Conservation (phyloP, 1,284 basidiomycete species). For the Pseudozyma flocculosa region DNA sequence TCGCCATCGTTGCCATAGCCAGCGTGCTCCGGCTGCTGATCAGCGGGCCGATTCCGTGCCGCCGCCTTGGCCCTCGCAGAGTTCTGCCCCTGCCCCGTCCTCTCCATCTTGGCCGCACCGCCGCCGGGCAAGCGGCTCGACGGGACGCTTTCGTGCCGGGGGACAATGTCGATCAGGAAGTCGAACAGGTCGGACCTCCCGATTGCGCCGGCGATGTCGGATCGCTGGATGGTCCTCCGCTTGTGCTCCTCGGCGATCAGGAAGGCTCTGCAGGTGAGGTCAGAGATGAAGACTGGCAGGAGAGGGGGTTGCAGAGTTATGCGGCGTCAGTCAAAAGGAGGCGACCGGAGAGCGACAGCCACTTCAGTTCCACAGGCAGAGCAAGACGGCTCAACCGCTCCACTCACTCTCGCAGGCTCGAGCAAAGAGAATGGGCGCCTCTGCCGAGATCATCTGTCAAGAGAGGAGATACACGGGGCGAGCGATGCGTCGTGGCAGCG, state of each 20-base stretch:
- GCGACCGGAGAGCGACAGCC: no score
- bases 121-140: slow-evolving; percentile 31
- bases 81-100: slow-evolving; percentile 30
- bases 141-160: slow-evolving; percentile 45
- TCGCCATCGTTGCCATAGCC: no score
- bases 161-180: slow-evolving; percentile 57
- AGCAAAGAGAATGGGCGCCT: slow-evolving; percentile 56
- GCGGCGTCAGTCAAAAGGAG: no score
- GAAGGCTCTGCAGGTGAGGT: slow-evolving; percentile 56
- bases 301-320: no score
- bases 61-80: slow-evolving; percentile 9
- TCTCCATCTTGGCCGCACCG: slow-evolving; percentile 30
- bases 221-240: slow-evolving; percentile 54
- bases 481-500: no score
- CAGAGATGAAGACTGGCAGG: slow-evolving; percentile 53
- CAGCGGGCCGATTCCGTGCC: slow-evolving; percentile 2
- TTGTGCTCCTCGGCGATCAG: slow-evolving; percentile 54
- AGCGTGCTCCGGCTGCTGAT: slow-evolving; percentile 4
- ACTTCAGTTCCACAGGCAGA: no score
- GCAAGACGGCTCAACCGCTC: not conserved
- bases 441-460: slow-evolving; percentile 54
- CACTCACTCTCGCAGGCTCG: slow-evolving; percentile 55
- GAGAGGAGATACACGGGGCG: not conserved
- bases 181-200: slow-evolving; percentile 55
- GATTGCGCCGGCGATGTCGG: slow-evolving; percentile 53